These are phyloP conservation scores for Penicillium parvum DNA, from an alignment of 495 filamentous ascomycete genomes.

Conservation along the genomic window DNA sequence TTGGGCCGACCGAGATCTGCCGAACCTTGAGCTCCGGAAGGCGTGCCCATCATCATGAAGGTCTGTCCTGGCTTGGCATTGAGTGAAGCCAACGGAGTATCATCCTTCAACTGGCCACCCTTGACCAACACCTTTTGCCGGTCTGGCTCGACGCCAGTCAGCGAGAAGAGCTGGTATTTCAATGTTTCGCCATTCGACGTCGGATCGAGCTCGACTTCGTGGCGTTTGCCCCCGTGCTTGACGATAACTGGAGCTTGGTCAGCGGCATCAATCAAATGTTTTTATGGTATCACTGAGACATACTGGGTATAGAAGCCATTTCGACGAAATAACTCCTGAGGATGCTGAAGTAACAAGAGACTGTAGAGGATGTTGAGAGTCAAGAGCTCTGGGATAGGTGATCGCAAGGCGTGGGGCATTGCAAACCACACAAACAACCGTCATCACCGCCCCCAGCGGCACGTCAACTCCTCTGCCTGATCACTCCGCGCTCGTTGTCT, in stretches of 20 bases:
- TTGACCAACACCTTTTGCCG: conserved; percentile 94
- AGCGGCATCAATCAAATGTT: conserved; percentile 16
- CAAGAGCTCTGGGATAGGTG: conserved; percentile 28
- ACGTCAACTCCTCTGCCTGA: background rate
- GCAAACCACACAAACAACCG: conserved; percentile 38
- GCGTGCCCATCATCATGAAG: conserved; percentile 97
- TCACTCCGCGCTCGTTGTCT: background rate
- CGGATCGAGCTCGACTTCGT: conserved; percentile 88
- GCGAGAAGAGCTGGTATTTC: conserved; percentile 90
- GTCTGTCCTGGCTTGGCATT: conserved; percentile 79
- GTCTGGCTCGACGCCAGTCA: conserved; percentile 93
- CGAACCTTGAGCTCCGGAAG: conserved; percentile 55
- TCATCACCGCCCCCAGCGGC: conserved; percentile 11
- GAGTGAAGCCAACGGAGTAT: conserved; percentile 76
- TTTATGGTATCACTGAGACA: conserved; percentile 13
- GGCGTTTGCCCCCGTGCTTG: conserved; percentile 90
- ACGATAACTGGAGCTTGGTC: conserved; percentile 65
- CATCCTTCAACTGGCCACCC: conserved; percentile 92
- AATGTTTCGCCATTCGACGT: conserved; percentile 83
- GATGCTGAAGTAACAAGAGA: conserved; percentile 12
- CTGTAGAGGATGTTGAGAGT: conserved; percentile 23
- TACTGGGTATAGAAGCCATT: conserved; percentile 64
- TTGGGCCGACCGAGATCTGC: conserved; percentile 64
- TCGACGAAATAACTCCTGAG: conserved; percentile 8
- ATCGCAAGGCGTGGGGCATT: conserved; percentile 33